Evolutionary conservation across 805 yeast genomes (phyloP).

Genomic region (Maudiozyma turicensis): DNA sequence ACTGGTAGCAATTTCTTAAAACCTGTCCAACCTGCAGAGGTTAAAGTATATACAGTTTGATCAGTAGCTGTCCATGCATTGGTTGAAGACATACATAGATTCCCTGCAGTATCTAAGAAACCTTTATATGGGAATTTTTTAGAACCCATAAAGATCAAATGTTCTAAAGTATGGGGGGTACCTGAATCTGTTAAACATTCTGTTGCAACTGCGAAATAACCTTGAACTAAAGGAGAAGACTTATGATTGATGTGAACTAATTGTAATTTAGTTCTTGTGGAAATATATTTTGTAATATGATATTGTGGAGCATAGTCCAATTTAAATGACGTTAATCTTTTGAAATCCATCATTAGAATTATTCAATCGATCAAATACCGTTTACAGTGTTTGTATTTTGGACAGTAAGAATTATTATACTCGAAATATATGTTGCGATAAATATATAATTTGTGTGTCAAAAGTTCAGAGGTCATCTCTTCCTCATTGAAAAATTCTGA

Average conservation of each 20-base stretch:
- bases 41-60: conserved; percentile 85
- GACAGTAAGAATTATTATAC: too few species aligned
- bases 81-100: conserved; percentile 72
- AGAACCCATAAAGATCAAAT: conserved; percentile 90
- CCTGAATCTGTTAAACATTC: conserved; percentile 84
- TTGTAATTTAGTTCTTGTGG: conserved; percentile 74
- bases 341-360: conserved; percentile 26
- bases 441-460: too few species aligned
- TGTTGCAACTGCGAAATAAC: conserved; percentile 93
- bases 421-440: too few species aligned
- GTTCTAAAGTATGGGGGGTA: conserved; percentile 92
- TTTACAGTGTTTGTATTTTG: background rate
- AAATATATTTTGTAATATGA: conserved; percentile 62
- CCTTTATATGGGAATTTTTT: conserved; percentile 86
- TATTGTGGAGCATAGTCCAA: conserved; percentile 67
- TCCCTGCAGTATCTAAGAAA: conserved; percentile 75
- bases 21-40: conserved; percentile 95
- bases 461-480: too few species aligned
- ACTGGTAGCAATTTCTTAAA: conserved; percentile 76
- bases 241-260: conserved; percentile 59
- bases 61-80: conserved; percentile 98
- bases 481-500: too few species aligned
- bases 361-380: background rate
- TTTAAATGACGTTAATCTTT: conserved; percentile 41
- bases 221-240: conserved; percentile 81